These are phyloP conservation scores for Cadophora gregata DNA, from an alignment of 2,329 filamentous ascomycete species.

Conservation along the genomic window DNA sequence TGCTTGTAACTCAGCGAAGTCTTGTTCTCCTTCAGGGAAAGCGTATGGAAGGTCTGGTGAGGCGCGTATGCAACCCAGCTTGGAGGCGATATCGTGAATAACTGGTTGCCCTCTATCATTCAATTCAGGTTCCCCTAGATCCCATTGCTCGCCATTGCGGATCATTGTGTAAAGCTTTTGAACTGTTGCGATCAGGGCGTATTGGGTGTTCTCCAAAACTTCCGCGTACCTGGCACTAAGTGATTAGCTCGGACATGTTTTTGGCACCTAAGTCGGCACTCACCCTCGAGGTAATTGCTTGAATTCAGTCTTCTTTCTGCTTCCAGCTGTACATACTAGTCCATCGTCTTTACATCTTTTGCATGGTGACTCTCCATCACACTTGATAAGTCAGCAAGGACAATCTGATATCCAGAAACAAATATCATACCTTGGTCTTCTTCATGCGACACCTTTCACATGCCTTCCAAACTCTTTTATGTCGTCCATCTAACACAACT, in stretches of 20 bases:
- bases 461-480: constrained; percentile 71
- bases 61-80: constrained; percentile 67
- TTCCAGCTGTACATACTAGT: constrained; percentile 66
- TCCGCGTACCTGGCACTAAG: constrained; percentile 60
- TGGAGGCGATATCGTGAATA: constrained; percentile 69
- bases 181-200: constrained; percentile 67
- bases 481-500: constrained; percentile 57
- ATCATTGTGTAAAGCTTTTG: constrained; percentile 72
- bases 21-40: constrained; percentile 67
- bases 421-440: constrained; percentile 64
- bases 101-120: constrained; percentile 68
- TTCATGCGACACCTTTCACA: constrained; percentile 72
- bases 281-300: constrained; percentile 69
- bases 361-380: constrained; percentile 69
- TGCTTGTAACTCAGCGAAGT: constrained; percentile 60
- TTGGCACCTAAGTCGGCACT: constrained; percentile 34
- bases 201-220: constrained; percentile 69
- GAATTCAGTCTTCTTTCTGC: constrained; percentile 71
- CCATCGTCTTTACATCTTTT: constrained; percentile 71
- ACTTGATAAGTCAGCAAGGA: constrained; percentile 49
- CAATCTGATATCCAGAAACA: background rate
- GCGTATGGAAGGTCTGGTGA: constrained; percentile 64
- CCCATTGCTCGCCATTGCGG: constrained; percentile 62
- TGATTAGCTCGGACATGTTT: constrained; percentile 19
- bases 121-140: constrained; percentile 66